These are phyloP conservation scores for Fallopia convolvulus DNA, from an alignment of 148 eudicot genomes.

Conservation along the genomic window DNA sequence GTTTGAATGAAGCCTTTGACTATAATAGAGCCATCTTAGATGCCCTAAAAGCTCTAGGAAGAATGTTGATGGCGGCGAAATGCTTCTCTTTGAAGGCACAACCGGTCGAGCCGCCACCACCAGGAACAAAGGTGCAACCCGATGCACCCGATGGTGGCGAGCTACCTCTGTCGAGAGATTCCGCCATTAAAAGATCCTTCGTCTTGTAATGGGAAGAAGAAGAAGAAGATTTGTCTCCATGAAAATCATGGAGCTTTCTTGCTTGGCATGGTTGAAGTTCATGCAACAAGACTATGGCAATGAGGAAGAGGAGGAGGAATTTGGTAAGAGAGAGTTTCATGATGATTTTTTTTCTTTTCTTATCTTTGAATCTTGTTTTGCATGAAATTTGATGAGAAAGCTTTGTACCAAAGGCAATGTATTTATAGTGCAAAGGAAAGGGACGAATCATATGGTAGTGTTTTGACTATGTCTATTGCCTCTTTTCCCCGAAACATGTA, in stretches of 20 bases:
- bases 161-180: neutral
- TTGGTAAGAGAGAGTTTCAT: neutral
- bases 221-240: neutral
- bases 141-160: neutral
- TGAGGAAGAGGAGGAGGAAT: neutral
- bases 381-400: neutral
- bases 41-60: neutral
- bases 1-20: too few relatives aligned
- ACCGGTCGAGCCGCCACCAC: neutral
- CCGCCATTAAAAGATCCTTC: neutral
- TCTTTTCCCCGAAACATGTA: neutral
- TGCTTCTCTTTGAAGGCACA: conserved; percentile 1
- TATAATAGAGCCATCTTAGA: neutral
- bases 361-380: neutral
- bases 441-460: neutral
- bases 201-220: neutral
- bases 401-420: neutral
- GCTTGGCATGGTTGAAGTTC: conserved; percentile 2
- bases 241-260: neutral
- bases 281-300: neutral
- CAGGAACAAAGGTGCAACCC: neutral
- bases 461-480: neutral
- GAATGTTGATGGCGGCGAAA: neutral
- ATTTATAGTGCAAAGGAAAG: conserved; percentile 1
- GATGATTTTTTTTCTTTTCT: neutral